Base-by-base conservation (phyloP, 1,284 basidiomycete genomes). In the Papiliotrema fonsecae region DNA sequence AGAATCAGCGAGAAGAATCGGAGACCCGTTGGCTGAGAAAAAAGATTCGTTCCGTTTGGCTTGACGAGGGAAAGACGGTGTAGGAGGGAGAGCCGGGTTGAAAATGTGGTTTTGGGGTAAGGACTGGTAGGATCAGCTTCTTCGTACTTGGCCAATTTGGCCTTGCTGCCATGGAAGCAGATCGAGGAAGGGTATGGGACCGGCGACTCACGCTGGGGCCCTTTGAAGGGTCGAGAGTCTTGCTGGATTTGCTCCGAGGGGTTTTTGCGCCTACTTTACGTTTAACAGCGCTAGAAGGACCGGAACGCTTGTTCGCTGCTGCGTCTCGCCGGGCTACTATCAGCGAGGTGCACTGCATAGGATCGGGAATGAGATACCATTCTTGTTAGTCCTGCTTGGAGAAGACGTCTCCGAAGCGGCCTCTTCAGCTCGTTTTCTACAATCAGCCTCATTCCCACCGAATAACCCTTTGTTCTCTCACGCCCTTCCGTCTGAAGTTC, bases 21-120 rank as follows among this genome's bases (percentile, higher is more conserved):
- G 65, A 31, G 65, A 61, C 26, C 65, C 64, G 53, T 66, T 64
- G 41, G 55, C 44, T 19, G 64, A 62, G 45, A 66, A 46, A 49
- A 65, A 47, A 19, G 60, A 55, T 43, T 72, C 69, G 55, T 59
- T 56, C 2, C 56, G 57, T 11, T 54, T 56, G 31, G 60, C 49
- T 44, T 47, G 55, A 36, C 66, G 62, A 9, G 64, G 59, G 16
- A 47, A 57, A 22, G 49, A 49, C 1, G 72, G 69, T 5, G 70
- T 72, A 18, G 66, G 55, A 16, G 64, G 72, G 21, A 69, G 60
- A 13, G 43, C 39, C 1, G 64, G 70, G 54, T 64, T 67, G 55
- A 69, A 74, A 27, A 67, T 54, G 53, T 69, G 64, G 48, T 69
- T 56, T 50, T 71, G 69, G 14, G 69, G 69, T 9, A 71, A 55